Base-by-base conservation (phyloP, 768 basidiomycete species). In the Pleurotus platypus region DNA sequence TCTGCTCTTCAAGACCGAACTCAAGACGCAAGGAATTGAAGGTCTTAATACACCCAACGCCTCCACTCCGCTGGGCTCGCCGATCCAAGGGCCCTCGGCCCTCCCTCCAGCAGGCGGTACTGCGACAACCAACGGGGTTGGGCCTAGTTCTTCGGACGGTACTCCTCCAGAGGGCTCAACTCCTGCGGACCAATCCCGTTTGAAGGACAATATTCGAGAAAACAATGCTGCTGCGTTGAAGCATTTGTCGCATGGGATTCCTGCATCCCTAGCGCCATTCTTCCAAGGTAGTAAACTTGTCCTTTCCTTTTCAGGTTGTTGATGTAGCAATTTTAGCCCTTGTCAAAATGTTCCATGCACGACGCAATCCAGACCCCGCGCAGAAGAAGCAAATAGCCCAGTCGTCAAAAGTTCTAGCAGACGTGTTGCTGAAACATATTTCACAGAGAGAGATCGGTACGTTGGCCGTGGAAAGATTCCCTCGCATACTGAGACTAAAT, bases 281-380 rank as follows among this genome's bases (percentile, higher is more conserved):
- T 92, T 94, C 71, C 92, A 92, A 80, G 84, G 94, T 92, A 70
- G 57, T 49, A 24, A 42, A 18, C 30, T 9, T 20, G 51, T 6
- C 22, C 1, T 37, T 51, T 5, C 11, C 12, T 50, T n/a, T 42
- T 16, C 13, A 42, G 9, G 15, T 11, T 46, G 22, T 24, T 56
- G 15, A 53, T 18, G 51, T 39, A 51, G 35, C 16, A 46, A 55
- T 16, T 47, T 35, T 54, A 94, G 92, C 93, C 12, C 83, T 92
- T 64, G 86, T 92, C 59, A 92, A 94, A 72, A 79, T 95, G 69
- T 90, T 95, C 70, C 85, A 92, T 66, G 84, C 85, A 11, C 79
- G 92, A 58, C 84, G 93, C 16, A 91, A 84, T 64, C 81, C 85
- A 8, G 94, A 96, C 63, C 59, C 79, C 3, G 63, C 77, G 13